A percentile compares a stretch with the other conserved stretches of the same genome.
These are phyloP conservation scores for Parachaetomium inaequale DNA, from an alignment of 495 filamentous ascomycete species.

Conservation along the genomic window DNA sequence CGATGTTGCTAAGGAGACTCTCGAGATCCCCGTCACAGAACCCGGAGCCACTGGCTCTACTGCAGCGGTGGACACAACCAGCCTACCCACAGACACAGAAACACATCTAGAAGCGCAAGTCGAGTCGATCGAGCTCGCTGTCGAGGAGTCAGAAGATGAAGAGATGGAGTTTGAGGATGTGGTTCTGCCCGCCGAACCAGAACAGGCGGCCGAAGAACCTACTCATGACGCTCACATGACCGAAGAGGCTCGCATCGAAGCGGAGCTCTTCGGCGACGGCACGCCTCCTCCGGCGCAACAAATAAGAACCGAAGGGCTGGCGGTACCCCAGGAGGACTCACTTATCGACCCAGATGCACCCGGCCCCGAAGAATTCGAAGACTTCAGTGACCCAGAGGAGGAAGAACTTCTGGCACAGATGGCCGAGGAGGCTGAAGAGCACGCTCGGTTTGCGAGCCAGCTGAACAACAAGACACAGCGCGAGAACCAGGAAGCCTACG, in stretches of 20 bases:
- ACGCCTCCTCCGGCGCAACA: conserved; percentile 7
- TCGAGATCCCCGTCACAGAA: not conserved
- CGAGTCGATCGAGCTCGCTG: not conserved
- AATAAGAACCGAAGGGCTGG: conserved; percentile 7
- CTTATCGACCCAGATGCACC: conserved; percentile 36
- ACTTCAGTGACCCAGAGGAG: conserved; percentile 83
- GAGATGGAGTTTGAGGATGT: conserved; percentile 41
- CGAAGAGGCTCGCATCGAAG: conserved; percentile 30
- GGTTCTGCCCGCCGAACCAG: conserved; percentile 18
- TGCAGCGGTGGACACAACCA: not conserved
- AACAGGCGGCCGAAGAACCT: not conserved
- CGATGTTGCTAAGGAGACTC: not conserved
- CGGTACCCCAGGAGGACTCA: conserved; percentile 27
- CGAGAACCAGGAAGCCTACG: conserved; percentile 72
- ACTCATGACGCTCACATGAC: conserved; percentile 3
- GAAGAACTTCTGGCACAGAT: conserved; percentile 82
- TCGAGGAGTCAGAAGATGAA: conserved; percentile 29
- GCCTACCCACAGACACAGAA: not conserved
- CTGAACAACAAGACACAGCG: conserved; percentile 65
- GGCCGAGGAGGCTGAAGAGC: conserved; percentile 84
- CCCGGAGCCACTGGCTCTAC: not conserved
- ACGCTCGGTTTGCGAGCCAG: conserved; percentile 82
- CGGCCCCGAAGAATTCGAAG: conserved; percentile 39
- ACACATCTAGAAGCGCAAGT: not conserved
- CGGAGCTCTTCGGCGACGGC: conserved; percentile 22